A percentile compares a stretch with the other conserved stretches of the same genome.
phyloP scores from a whole-genome alignment of 441 rosid species.

The Jatropha podagrica region DNA sequence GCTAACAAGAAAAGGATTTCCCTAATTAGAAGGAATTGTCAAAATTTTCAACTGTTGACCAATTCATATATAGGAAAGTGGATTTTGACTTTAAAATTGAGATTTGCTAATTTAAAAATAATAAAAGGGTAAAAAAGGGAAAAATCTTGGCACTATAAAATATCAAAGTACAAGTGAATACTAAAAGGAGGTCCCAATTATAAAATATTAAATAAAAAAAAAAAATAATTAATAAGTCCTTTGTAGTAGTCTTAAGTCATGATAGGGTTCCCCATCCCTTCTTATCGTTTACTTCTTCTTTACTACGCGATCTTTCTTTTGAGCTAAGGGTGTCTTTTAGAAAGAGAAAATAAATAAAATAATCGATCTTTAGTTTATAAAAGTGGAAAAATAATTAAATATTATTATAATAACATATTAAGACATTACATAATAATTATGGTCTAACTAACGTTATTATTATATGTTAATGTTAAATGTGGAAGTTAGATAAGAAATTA shows the following conservation, averaged over 20 bases:
- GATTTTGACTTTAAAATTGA: neutral
- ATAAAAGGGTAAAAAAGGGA: no score
- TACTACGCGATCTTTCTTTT: neutral
- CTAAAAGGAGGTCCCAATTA: neutral
- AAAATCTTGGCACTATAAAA: no score
- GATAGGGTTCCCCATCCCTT: neutral
- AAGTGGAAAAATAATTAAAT: slow-evolving; percentile 16
- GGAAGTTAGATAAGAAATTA: slow-evolving; percentile 10
- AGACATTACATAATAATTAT: no score
- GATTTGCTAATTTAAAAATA: no score
- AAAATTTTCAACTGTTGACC: neutral
- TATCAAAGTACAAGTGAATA: no score
- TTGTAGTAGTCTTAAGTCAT: neutral
- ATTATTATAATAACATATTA: neutral
- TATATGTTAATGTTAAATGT: neutral
- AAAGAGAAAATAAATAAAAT: neutral
- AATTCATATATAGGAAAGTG: neutral
- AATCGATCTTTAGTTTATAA: neutral
- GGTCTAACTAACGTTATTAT: no score
- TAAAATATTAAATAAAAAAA: neutral
- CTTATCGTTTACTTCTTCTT: neutral
- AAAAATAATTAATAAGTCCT: neutral
- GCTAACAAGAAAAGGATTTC: neutral
- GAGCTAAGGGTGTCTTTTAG: neutral
- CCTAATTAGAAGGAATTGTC: neutral